A percentile compares a stretch with the other conserved stretches of the same genome.
Conservation (phyloP, 2,329 filamentous ascomycete genomes). For the Claviceps sp. region DNA sequence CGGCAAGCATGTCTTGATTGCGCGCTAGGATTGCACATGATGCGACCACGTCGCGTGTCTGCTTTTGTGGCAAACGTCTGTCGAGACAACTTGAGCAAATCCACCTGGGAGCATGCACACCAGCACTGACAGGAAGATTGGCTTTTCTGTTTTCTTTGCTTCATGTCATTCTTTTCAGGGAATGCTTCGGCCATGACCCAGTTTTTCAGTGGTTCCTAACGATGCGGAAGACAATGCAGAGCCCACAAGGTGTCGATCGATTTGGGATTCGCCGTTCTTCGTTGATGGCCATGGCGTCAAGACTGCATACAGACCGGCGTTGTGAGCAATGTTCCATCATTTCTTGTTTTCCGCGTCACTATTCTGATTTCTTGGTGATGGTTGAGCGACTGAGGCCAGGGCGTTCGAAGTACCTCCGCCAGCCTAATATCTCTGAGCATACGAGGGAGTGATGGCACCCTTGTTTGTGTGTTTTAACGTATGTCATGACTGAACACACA, state of each 20-base stretch:
- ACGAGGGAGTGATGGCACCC: no score
- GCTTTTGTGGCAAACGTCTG: not conserved
- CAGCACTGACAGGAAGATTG: not conserved
- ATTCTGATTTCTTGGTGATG: not conserved
- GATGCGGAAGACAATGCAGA: not conserved
- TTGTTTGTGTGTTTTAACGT: not conserved
- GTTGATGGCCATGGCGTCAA: conserved; percentile 3
- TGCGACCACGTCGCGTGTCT: not conserved
- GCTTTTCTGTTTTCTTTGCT: not conserved
- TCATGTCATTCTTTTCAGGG: not conserved
- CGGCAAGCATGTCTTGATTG: no score
- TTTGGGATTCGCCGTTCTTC: not conserved
- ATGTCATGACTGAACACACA: not conserved
- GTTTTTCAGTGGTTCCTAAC: not conserved
- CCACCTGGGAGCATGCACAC: not conserved
- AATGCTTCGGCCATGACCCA: conserved; percentile 3
- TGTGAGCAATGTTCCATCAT: not conserved
- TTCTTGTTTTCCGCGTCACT: not conserved
- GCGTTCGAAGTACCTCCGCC: not conserved
- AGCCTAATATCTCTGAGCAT: not conserved
- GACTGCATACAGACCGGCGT: conserved; percentile 6
- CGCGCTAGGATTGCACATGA: no score
- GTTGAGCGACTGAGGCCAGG: not conserved
- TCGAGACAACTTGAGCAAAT: not conserved
- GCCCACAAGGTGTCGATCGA: not conserved